Evolutionary conservation across 352 stramenopile species (phyloP).

Genomic region (Thalassiosira mediterranea): DNA sequence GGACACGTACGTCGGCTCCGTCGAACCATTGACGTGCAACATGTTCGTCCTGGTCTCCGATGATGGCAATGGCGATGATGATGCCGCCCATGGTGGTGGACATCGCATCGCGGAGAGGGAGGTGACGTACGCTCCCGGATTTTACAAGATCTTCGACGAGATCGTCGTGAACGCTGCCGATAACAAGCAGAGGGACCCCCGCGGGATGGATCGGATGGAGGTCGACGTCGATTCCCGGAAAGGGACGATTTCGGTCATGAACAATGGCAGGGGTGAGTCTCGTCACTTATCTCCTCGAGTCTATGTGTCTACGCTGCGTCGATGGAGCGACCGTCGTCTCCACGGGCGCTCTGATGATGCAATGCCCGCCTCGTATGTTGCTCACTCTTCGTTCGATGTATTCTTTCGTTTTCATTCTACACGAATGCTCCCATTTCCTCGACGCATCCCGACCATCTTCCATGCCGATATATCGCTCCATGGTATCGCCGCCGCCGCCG

Average conservation of each 20-base stretch:
- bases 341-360: no score
- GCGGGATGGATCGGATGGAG: conserved; percentile 95
- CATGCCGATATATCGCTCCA: no score
- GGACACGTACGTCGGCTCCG: conserved; percentile 98
- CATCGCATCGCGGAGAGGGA: conserved; percentile 92
- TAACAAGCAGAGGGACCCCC: conserved; percentile 99
- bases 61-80: no score
- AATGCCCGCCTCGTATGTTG: no score
- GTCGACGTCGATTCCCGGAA: conserved; percentile 92
- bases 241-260: conserved; percentile 95
- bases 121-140: conserved; percentile 90
- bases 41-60: conserved; percentile 92
- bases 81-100: no score
- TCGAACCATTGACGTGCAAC: conserved; percentile 91
- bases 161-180: conserved; percentile 99
- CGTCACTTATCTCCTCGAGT: conserved; percentile 3
- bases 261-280: conserved; percentile 92
- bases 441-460: no score
- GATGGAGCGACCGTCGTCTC: no score
- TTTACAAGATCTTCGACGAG: conserved; percentile 99
- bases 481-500: no score
- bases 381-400: no score
- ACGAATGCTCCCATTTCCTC: background rate
- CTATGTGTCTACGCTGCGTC: no score
- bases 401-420: no score